Evolutionary conservation across 352 stramenopile genomes (phyloP).

Genomic region (Elongisporangium anandrum): DNA sequence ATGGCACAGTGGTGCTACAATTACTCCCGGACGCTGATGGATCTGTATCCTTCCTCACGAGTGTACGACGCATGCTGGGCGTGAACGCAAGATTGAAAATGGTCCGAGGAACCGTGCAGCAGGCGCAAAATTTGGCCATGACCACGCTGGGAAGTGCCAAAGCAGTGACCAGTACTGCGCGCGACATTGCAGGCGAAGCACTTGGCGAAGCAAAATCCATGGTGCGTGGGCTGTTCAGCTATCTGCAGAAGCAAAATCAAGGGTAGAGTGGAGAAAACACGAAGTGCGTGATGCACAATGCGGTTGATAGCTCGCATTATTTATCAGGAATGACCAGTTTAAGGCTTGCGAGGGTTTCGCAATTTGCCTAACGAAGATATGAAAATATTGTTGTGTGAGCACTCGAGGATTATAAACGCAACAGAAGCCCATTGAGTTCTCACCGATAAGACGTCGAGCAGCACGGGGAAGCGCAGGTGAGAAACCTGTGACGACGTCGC

Average conservation of each 20-base stretch:
- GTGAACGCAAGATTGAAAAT: constrained; percentile 84
- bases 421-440: neutral
- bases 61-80: constrained; percentile 65
- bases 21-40: constrained; percentile 78
- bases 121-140: constrained; percentile 82
- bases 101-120: constrained; percentile 84
- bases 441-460: constrained; percentile 21
- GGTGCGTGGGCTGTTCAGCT: constrained; percentile 69
- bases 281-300: neutral
- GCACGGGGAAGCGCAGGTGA: constrained; percentile 55
- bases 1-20: constrained; percentile 75
- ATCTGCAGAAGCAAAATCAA: constrained; percentile 48
- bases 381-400: neutral
- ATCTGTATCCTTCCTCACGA: constrained; percentile 69
- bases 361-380: neutral
- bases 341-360: neutral
- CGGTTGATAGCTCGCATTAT: neutral
- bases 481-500: constrained; percentile 49
- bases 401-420: neutral
- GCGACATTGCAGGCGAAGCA: constrained; percentile 82
- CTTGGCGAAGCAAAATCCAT: constrained; percentile 82
- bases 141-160: constrained; percentile 80
- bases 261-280: neutral
- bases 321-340: neutral
- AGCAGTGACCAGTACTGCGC: constrained; percentile 74